Conservation (phyloP, 768 basidiomycete species). For the Naganishia randhawae region DNA sequence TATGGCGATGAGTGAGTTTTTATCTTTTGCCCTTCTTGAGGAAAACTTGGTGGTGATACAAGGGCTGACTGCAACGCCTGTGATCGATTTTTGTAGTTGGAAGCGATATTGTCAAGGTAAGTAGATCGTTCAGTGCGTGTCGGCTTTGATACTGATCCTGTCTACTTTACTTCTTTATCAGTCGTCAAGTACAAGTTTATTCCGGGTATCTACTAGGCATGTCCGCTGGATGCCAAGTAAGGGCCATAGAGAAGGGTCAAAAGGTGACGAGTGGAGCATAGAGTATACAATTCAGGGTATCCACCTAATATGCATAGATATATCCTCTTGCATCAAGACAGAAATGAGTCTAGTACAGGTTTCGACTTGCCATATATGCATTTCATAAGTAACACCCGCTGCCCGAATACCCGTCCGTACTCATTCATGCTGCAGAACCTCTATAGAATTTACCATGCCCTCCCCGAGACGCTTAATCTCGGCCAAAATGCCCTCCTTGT, state of each 20-base stretch:
- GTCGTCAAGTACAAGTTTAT: conserved; percentile 89
- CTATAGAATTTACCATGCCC: conserved; percentile 59
- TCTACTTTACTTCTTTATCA: conserved; percentile 40
- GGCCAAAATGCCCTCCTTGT: conserved; percentile 62
- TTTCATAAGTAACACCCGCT: neutral
- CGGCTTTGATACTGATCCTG: neutral
- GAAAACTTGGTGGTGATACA: neutral
- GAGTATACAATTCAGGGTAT: neutral
- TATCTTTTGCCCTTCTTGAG: conserved; percentile 56
- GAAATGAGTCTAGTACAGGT: neutral
- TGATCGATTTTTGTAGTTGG: conserved; percentile 24
- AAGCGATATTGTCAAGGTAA: conserved; percentile 33
- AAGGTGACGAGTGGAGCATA: neutral
- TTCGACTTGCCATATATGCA: neutral
- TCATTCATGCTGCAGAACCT: conserved; percentile 50
- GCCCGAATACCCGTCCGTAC: neutral
- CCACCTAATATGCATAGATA: neutral
- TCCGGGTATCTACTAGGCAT: conserved; percentile 69
- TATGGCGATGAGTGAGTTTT: conserved; percentile 95
- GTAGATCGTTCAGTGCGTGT: neutral
- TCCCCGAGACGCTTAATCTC: conserved; percentile 75
- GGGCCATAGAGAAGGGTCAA: neutral
- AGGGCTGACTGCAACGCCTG: neutral
- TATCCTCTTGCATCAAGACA: neutral
- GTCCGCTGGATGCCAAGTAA: neutral